Conservation (phyloP, 2,329 filamentous ascomycete species). For the Colletotrichum sojae region DNA sequence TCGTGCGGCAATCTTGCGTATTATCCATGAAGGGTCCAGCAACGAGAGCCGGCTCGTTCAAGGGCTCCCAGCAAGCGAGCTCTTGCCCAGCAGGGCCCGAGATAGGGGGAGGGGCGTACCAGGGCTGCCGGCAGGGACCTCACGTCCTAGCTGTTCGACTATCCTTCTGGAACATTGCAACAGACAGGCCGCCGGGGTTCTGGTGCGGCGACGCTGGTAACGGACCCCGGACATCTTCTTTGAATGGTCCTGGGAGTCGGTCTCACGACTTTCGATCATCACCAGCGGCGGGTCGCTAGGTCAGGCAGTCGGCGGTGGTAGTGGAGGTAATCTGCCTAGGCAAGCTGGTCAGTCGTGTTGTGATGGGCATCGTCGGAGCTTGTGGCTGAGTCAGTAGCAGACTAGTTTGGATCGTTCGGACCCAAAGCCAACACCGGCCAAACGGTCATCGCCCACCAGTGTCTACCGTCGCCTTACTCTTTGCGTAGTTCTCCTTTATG, state of each 20-base stretch:
- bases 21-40: constrained; percentile 37
- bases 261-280: constrained; percentile 26
- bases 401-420: constrained; percentile 18
- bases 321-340: constrained; percentile 1
- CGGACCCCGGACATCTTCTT: constrained; percentile 31
- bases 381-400: constrained; percentile 39
- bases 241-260: constrained; percentile 25
- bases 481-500: constrained; percentile 33
- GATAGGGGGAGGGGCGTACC: constrained; percentile 40
- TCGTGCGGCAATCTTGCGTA: constrained; percentile 36
- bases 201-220: constrained; percentile 26
- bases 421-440: constrained; percentile 5
- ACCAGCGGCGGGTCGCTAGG: constrained; percentile 20
- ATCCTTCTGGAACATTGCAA: constrained; percentile 37
- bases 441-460: constrained; percentile 30
- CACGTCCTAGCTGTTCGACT: constrained; percentile 30
- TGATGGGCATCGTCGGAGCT: constrained; percentile 16
- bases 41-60: constrained; percentile 27
- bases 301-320: constrained; percentile 24
- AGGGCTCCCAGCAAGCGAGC: constrained; percentile 36
- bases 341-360: constrained; percentile 11
- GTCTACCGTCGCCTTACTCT: neutral
- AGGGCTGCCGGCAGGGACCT: constrained; percentile 26
- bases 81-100: constrained; percentile 33
- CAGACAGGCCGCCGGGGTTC: constrained; percentile 8